Conservation (phyloP, 441 rosid genomes). For the Aquilaria agallochum region DNA sequence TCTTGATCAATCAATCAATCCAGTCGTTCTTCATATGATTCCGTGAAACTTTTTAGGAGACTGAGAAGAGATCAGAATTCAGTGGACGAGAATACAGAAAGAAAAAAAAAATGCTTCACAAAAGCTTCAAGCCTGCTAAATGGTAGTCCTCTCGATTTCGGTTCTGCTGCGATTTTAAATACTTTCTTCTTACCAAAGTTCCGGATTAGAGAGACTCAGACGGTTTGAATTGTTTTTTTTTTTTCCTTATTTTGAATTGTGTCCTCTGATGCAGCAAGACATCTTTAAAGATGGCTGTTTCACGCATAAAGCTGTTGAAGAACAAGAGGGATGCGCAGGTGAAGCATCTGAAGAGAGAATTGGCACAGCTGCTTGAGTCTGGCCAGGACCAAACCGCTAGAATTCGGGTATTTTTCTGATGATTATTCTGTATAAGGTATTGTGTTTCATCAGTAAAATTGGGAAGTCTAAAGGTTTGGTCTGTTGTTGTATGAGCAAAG, state of each 20-base stretch:
- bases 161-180: not conserved
- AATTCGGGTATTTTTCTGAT: slow-evolving; percentile 48
- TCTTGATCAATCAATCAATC: not conserved
- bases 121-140: slow-evolving; percentile 89
- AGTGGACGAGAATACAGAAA: not conserved
- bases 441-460: too few species aligned
- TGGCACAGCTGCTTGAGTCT: slow-evolving; percentile 75
- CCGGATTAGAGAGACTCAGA: not conserved
- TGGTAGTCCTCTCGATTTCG: slow-evolving; percentile 37
- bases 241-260: not conserved
- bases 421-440: not conserved
- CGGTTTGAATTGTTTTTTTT: not conserved
- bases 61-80: too few species aligned
- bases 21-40: too few species aligned
- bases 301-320: slow-evolving; percentile 76
- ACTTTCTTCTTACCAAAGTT: too few species aligned
- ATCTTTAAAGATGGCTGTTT: slow-evolving; percentile 61
- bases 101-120: slow-evolving; percentile 37
- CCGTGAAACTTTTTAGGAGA: too few species aligned
- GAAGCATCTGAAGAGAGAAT: slow-evolving; percentile 73
- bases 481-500: too few species aligned
- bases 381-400: slow-evolving; percentile 86
- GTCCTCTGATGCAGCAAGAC: slow-evolving; percentile 54
- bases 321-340: slow-evolving; percentile 67
- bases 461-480: too few species aligned